Base-by-base conservation (phyloP, 345 rosid species). In the Geranium brycei region DNA sequence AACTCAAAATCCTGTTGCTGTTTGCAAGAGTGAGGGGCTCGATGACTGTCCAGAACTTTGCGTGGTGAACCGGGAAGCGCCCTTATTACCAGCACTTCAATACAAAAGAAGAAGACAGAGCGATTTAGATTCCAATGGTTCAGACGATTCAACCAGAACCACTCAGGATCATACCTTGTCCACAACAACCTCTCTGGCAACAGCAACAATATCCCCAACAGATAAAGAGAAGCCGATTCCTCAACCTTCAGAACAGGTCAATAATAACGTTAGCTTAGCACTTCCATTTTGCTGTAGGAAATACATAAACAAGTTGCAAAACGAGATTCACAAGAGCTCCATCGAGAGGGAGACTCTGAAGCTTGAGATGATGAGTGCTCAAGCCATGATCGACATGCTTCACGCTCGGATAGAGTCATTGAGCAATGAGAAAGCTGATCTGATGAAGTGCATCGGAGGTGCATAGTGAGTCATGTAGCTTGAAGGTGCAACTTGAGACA, bases 351-450 rank as follows among this genome's bases (percentile, higher is more conserved):
- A 82, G 79, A 73, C 88, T 0, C 59, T 87, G 75, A 87, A 77
- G 77, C 85, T 89, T 30, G 90, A 89, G 69, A 79, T 87, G 89
- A 76, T 89, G 87, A 83, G 90, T 65, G 88, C 88, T 30, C 87
- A 84, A 51, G 80, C 96, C 12, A 86, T 84, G 92, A 82, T 87
- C 61, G 84, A 80, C 72, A 80, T 84, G 70, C 96, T 89, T 59
- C 91, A 84, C 61, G 77, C 93, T 0, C 79, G 82, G 66, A 71
- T 87, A 13, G 93, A 86, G 59, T 69, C 51, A 4, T 73, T 92
- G 67, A 77, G 59, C 71, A 79, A 75, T 69, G 98, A 92, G 69
- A 92, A 89, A 5, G 85, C 85, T 72, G 91, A 84, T 56, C 65
- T 87, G 72, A 87, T 76, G 85, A 79, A 78, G 82, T 75, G 47